These are phyloP conservation scores for Mortierella sp. DNA, from an alignment of 371 early-diverging fungal species.

Conservation along the genomic window DNA sequence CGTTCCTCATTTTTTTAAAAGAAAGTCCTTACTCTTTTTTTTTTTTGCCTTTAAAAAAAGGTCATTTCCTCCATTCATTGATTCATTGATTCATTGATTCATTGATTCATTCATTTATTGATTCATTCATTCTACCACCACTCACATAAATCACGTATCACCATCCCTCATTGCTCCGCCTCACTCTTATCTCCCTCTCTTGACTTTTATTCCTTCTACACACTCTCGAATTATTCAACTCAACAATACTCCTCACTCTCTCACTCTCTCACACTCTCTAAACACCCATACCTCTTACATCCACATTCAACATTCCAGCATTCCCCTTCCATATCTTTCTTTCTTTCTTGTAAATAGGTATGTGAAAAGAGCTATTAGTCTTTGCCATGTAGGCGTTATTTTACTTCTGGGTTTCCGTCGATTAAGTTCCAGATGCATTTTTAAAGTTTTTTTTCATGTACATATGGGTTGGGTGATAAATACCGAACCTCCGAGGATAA, in stretches of 20 bases:
- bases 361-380: not conserved
- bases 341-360: slow-evolving; percentile 6
- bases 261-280: not conserved
- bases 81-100: no score
- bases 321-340: no score
- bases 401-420: not conserved
- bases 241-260: not conserved
- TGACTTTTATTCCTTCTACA: no score
- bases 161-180: not conserved
- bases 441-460: not conserved
- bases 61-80: not conserved
- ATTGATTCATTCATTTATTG: no score
- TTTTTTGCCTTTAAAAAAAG: not conserved
- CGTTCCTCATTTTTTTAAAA: not conserved
- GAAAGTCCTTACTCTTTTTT: no score
- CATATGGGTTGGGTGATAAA: no score
- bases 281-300: not conserved
- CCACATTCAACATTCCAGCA: not conserved
- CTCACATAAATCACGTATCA: not conserved
- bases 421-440: not conserved
- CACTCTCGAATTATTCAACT: no score
- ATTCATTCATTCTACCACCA: no score
- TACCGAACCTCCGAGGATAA: no score
- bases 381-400: no score
- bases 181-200: not conserved